Evolutionary conservation across 495 filamentous ascomycete species (phyloP), one percentile per base, ranked within the genome.

Genomic region (Aspergillus baeticus): DNA sequence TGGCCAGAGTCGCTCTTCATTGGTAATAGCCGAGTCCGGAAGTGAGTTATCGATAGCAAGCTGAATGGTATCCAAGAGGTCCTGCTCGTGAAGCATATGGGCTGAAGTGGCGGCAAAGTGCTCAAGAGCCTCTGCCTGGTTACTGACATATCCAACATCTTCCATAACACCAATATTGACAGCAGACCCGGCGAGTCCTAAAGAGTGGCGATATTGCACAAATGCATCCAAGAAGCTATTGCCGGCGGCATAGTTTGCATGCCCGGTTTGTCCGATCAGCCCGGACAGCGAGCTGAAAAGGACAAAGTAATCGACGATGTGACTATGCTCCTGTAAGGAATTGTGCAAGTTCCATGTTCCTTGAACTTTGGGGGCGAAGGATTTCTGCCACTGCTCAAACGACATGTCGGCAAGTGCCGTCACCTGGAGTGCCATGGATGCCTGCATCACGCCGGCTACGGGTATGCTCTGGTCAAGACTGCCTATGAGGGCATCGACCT

Each of bases 291-390:
- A 54, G n/a, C 51, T 39, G 33, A 54, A 45, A 1, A 47, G 44
- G 7, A 47, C 13, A 17, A 47, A 47, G 26, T 47, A 47, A 6
- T 47, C 44, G 5, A 17, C 23, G 3, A 2, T 1, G 5, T 33
- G 53, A 14, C 8, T 1, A 11, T 55, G 18, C 10, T 39, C 41
- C 2, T 20, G 21, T 8, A 55, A n/a, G 6, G 20, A 26, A 21
- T 48, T 47, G 43, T 55, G 53, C 15, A 55, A 11, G 33, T 48
- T 55, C 53, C 53, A 55, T 3, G 53, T 48, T 2, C 53, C 53
- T 31, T 39, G 43, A 6, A 38, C 33, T 21, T 55, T 55, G 5
- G 53, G 43, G 11, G 20, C 43, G 4, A 48, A 26, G 21, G 43
- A 17, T 15, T 11, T 21, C 10, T 48, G 53, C 53, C 53, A 55